Evolutionary conservation across 2,329 filamentous ascomycete genomes (phyloP).

Genomic region (Thielaviopsis euricoi): DNA sequence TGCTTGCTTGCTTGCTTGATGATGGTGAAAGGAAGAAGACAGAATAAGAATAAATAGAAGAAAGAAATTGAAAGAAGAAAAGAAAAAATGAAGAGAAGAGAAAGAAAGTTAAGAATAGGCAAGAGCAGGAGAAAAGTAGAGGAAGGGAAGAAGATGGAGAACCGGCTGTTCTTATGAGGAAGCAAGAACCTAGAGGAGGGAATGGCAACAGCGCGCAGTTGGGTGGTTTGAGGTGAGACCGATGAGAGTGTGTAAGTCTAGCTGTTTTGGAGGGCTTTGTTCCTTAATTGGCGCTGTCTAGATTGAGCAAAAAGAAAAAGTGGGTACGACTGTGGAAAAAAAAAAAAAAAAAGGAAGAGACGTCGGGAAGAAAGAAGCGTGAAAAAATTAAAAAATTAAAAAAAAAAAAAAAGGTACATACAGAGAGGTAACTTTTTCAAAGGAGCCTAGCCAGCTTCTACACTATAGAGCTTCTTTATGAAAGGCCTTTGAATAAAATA

Average conservation of each 20-base stretch:
- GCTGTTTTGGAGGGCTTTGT: not conserved
- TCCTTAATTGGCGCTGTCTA: not conserved
- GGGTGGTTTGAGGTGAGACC: constrained; percentile 1
- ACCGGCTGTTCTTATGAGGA: not conserved
- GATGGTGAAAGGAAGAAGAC: not conserved
- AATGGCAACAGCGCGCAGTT: constrained; percentile 6
- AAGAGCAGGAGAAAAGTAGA: constrained; percentile 11
- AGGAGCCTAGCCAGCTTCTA: no score
- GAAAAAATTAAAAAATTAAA: not conserved
- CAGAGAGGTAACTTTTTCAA: not conserved
- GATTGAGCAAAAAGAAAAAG: not conserved
- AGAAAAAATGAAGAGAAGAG: constrained; percentile 14
- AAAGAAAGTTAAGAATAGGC: constrained; percentile 11
- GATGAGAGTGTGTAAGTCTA: constrained; percentile 4
- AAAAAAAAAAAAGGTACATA: not conserved
- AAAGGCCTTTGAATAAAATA: no score
- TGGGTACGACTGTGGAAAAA: not conserved
- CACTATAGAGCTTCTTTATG: no score
- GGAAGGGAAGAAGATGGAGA: constrained; percentile 1
- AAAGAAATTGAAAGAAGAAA: constrained; percentile 17
- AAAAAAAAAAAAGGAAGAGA: not conserved
- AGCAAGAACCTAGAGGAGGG: constrained; percentile 6
- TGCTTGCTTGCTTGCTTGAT: not conserved
- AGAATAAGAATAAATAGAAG: constrained; percentile 13
- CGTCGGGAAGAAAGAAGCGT: not conserved